These are phyloP conservation scores for Parachaetomium inaequale DNA, from an alignment of 495 filamentous ascomycete species.

Conservation along the genomic window DNA sequence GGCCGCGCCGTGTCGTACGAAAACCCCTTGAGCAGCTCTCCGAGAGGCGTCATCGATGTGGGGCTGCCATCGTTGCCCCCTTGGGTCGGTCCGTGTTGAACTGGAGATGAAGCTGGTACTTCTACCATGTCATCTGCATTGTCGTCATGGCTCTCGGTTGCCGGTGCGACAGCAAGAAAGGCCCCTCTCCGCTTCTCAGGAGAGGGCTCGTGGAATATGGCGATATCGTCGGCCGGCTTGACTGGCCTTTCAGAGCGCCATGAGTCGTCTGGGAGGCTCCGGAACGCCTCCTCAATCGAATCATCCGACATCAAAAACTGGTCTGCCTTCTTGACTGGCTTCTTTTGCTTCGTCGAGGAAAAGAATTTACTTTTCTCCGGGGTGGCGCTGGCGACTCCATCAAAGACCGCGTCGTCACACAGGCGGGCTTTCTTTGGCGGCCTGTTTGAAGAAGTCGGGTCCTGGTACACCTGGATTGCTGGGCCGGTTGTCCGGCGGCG, in stretches of 20 bases:
- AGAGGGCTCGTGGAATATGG: conserved; percentile 30
- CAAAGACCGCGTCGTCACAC: conserved; percentile 37
- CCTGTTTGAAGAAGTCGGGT: conserved; percentile 29
- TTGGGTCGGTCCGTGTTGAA: neutral
- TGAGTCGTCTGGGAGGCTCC: conserved; percentile 38
- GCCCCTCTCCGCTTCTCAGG: neutral
- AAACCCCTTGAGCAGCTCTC: conserved; percentile 22
- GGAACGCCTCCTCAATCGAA: conserved; percentile 44
- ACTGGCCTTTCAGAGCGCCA: conserved; percentile 3
- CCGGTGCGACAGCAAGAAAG: neutral
- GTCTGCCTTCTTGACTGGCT: conserved; percentile 19
- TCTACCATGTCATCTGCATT: conserved; percentile 24
- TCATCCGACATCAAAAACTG: conserved; percentile 45
- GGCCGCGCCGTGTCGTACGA: conserved; percentile 24
- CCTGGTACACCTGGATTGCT: conserved; percentile 21
- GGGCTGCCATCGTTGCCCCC: neutral
- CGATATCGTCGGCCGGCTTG: conserved; percentile 20
- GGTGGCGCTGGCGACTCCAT: conserved; percentile 19
- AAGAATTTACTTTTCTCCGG: conserved; percentile 45
- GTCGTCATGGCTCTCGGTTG: neutral
- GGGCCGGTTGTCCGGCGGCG: conserved; percentile 37
- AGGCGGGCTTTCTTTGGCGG: conserved; percentile 51
- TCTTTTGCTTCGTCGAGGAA: conserved; percentile 23
- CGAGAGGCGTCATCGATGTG: conserved; percentile 19
- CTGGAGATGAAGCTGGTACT: conserved; percentile 30